Conservation (phyloP, 345 rosid genomes). For the Angophora floribunda region DNA sequence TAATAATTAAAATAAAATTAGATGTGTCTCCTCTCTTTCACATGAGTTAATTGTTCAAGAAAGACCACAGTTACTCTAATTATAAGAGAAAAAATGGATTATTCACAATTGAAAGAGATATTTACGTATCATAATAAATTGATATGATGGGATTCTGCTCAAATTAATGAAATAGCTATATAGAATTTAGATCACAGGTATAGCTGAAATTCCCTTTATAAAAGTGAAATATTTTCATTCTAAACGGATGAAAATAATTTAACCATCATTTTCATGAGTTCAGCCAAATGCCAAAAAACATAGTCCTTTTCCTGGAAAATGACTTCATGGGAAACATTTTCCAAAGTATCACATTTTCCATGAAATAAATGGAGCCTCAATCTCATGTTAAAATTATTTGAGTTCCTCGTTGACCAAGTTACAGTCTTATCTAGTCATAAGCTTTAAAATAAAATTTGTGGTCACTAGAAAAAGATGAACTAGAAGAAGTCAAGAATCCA, state of each 20-base stretch:
- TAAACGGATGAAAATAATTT: neutral
- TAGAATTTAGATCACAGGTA: neutral
- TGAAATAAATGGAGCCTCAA: neutral
- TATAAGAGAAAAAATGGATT: neutral
- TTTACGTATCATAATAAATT: neutral
- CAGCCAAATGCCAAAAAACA: neutral
- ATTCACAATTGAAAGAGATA: neutral
- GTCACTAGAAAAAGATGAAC: neutral
- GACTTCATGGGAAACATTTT: neutral
- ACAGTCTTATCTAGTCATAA: neutral
- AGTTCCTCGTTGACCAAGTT: neutral
- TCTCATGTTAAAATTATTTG: neutral
- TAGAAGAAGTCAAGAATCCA: neutral
- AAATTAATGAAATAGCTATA: neutral
- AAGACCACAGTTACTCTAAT: neutral
- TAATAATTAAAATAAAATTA: neutral
- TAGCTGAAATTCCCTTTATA: neutral
- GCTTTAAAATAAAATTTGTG: neutral
- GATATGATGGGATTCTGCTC: neutral
- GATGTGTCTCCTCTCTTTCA: neutral
- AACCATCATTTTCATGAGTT: neutral
- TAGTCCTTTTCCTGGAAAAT: neutral
- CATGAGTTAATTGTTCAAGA: neutral
- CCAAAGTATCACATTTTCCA: neutral
- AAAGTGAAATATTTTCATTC: neutral